Evolutionary conservation across 345 rosid genomes (phyloP), one percentile per base, ranked within the genome.

Genomic region (Eucalyptus sp.): DNA sequence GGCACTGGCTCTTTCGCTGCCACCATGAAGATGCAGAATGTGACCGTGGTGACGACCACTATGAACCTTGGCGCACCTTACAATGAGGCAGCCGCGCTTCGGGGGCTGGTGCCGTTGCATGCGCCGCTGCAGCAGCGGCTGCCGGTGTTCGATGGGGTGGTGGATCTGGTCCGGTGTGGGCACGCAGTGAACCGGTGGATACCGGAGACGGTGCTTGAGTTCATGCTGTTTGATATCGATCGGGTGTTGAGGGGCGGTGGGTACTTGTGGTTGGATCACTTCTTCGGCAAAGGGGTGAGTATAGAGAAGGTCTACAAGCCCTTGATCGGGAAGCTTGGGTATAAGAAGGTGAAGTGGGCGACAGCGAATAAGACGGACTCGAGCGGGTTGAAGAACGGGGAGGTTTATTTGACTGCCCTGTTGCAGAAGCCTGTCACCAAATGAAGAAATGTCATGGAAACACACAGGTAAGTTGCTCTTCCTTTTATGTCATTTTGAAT

Each of bases 291-390:
- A 90, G 90, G 90, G 10, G 87, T 89, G 62, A 99, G 97, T 91
- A 95, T 98, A 86, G 98, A 95, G 9, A 94, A 92, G 86, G 93
- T 95, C 49, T 98, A 93, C 91, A 92, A 91, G 56, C 99, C 99
- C 4, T 91, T 98, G 97, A 97, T 97, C 33, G 94, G 94, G 56
- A 96, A 94, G 86, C 91, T 98, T 91, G 97, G 98, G 27, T 98
- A 98, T 88, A 98, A 95, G 97, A 97, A 96, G 93, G 97, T 98
- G 93, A 98, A 98, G 89, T 98, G 99, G 99, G 99, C 97, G 13
- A 93, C 91, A 33, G 96, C 93, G 3, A 92, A 93, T 44, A 98
- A 97, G 93, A 91, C 94, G 3, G 98, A 97, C 92, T 89, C 99
- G 6, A 86, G 92, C 60, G 95, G 96, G 43, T 76, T 92, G 71